Conservation (phyloP, 2,329 filamentous ascomycete species). For the Botrytis fragariae region DNA sequence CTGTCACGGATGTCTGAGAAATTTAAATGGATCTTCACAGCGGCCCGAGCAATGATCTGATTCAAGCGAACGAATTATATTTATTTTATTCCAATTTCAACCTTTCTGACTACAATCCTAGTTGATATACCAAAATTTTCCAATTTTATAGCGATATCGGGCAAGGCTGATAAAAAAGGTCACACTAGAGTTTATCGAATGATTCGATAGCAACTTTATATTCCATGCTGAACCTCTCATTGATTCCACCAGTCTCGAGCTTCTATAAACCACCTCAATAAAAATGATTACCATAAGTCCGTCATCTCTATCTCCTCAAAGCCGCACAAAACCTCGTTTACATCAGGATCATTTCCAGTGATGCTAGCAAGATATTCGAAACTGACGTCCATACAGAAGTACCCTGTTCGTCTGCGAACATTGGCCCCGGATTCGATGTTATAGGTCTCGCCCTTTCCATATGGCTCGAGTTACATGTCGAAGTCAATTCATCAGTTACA, state of each 20-base stretch:
- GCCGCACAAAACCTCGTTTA: background rate
- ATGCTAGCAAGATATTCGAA: background rate
- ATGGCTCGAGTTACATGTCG: constrained; percentile 86
- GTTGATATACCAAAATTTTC: background rate
- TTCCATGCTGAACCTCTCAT: background rate
- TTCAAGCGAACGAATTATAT: constrained; percentile 6
- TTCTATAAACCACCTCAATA: background rate
- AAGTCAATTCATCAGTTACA: constrained; percentile 59
- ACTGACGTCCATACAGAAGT: constrained; percentile 47
- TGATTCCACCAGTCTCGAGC: background rate
- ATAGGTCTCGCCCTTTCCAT: constrained; percentile 92
- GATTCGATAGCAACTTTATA: background rate
- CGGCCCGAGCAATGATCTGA: background rate
- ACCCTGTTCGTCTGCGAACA: constrained; percentile 95
- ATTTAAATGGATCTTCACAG: background rate
- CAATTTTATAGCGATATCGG: constrained; percentile 15
- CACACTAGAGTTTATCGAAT: background rate
- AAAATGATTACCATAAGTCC: constrained; percentile 33
- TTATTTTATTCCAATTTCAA: background rate
- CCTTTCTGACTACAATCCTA: background rate
- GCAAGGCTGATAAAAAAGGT: constrained; percentile 14
- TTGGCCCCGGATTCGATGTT: constrained; percentile 95
- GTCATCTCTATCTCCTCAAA: constrained; percentile 5
- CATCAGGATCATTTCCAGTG: background rate
- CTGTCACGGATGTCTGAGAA: background rate